Base-by-base conservation (phyloP, 306 rosid species). In the Luffa acutangula region DNA sequence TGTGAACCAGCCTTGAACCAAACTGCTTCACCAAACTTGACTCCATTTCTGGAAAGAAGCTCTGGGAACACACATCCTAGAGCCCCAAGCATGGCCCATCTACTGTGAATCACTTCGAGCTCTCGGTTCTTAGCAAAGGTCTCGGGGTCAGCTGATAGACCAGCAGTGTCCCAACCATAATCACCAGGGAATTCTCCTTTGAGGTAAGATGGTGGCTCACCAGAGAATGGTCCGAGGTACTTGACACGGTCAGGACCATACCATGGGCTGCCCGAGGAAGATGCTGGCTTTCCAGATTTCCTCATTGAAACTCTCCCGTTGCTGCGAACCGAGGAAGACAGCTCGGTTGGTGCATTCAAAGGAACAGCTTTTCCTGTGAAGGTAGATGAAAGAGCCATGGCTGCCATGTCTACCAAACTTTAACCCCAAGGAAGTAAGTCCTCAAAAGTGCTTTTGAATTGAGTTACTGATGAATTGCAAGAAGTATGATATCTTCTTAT, bases 1-100 rank as follows among this genome's bases (percentile, higher is more conserved):
- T 82, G 87, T 75, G 85, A 74, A 58, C 87, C 83, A 17, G 85
- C 87, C 67, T 85, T 85, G 73, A 82, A 85, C 87, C 83, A 85
- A 41, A 79, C 85, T 66, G 87, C 87, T 34, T 81, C 83, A 6
- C 85, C 85, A 13, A 85, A 79, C 81, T 82, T 85, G 79, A 82
- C 83, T 76, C 81, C 87, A 59, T 85, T 82, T 71, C 83, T 75
- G 21, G 85, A 67, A 14, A 85, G 87, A 21, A 85, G 87, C 85
- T 85, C 83, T n/a, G 83, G 87, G 83, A 82, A 85, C 13, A 85
- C 87, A 66, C 87, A 82, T 56, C 86, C 86, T 63, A 85, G 20
- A 59, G 86, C 84, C 6, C 86, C 86, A 60, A 80, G 86, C 81
- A 70, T 80, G n/a, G 86, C 86, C 86, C 79, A 84, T 67, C 86